Percentiles rank a stretch among this genome's conserved stretches.
phyloP scores from a whole-genome alignment of 495 filamentous ascomycete genomes.

The Penicillium soppii region DNA sequence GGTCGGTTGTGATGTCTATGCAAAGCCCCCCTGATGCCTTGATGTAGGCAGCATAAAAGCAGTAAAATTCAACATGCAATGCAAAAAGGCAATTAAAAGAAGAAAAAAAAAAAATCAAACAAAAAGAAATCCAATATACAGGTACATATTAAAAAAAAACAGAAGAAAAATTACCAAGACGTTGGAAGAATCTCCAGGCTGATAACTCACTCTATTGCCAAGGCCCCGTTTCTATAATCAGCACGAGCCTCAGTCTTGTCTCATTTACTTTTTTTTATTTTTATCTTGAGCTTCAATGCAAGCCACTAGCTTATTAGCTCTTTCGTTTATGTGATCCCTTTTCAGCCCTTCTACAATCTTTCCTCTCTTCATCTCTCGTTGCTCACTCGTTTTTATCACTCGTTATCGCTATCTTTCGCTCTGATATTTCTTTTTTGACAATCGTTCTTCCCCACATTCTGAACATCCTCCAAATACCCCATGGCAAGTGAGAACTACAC shows the following conservation, averaged over 20 bases:
- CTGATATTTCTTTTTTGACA: background rate
- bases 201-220: background rate
- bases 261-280: conserved; percentile 9
- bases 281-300: conserved; percentile 7
- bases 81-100: background rate
- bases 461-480: background rate
- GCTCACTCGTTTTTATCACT: background rate
- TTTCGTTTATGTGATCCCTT: background rate
- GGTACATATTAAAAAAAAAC: background rate
- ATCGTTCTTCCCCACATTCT: background rate
- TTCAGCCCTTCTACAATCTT: background rate
- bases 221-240: background rate
- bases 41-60: no score
- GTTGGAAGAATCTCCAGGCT: background rate
- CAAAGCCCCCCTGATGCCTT: no score
- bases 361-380: background rate
- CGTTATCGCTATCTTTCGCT: background rate
- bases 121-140: no score
- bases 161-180: conserved; percentile 2
- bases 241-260: conserved; percentile 4
- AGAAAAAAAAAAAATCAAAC: background rate
- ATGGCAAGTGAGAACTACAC: background rate
- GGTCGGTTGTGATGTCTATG: background rate
- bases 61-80: no score
- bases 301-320: conserved; percentile 5